A percentile compares a stretch with the other conserved stretches of the same genome.
Conservation (phyloP, 345 rosid genomes). For the Syzygium aromaticum region DNA sequence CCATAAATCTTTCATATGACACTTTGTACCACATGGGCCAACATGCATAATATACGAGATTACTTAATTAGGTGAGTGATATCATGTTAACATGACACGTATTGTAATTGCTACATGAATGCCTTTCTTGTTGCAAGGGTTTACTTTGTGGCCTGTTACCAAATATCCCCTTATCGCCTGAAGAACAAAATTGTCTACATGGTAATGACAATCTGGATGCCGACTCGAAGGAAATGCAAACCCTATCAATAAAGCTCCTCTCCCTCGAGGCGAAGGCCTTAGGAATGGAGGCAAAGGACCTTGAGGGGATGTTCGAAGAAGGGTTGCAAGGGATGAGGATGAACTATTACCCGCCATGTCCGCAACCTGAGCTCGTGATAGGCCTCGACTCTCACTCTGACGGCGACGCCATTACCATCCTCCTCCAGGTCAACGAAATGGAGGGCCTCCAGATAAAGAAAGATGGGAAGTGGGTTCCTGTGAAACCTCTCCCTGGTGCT, state of each 20-base stretch:
- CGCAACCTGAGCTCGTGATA: conserved; percentile 21
- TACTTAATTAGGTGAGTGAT: neutral
- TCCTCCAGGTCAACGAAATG: conserved; percentile 10
- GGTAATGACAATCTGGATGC: conserved; percentile 40
- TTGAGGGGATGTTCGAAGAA: conserved; percentile 11
- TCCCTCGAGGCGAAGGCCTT: conserved; percentile 29
- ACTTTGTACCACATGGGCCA: too few relatives aligned
- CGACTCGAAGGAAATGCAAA: conserved; percentile 27
- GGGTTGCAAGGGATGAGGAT: conserved; percentile 21
- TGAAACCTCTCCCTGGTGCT: conserved; percentile 5
- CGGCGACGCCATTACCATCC: neutral
- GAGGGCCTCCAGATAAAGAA: conserved; percentile 14
- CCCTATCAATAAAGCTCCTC: conserved; percentile 23
- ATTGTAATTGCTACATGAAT: neutral
- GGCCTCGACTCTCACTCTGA: conserved; percentile 31
- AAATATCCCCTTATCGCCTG: neutral
- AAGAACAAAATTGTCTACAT: neutral
- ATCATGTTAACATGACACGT: neutral
- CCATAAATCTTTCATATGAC: too few relatives aligned
- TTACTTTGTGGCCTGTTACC: neutral
- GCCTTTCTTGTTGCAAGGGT: neutral
- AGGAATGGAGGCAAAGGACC: conserved; percentile 36
- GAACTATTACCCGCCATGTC: conserved; percentile 33
- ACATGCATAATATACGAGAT: neutral
- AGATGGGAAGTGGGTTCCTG: conserved; percentile 8